Evolutionary conservation across 768 basidiomycete genomes (phyloP).

Genomic region (Fomitopsis serialis): DNA sequence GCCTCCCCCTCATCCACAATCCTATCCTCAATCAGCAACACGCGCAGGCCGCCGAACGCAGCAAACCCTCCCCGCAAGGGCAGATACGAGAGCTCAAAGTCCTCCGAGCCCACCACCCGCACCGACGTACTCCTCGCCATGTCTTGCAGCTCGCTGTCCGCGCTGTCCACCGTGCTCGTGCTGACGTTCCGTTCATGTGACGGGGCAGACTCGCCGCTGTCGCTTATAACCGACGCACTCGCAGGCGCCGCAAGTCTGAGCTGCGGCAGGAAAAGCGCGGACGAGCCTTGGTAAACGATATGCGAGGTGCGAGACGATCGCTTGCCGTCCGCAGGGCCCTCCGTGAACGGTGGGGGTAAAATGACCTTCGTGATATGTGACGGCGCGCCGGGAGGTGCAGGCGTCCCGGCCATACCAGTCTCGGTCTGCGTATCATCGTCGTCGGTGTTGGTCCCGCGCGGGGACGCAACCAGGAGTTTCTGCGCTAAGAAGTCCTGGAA

Average conservation of each 20-base stretch:
- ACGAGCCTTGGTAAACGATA: conserved; percentile 24
- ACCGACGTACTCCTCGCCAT: neutral
- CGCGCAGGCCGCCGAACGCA: conserved; percentile 64
- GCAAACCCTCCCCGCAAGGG: conserved; percentile 55
- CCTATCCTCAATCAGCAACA: conserved; percentile 57
- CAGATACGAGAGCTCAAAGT: conserved; percentile 62
- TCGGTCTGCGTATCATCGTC: conserved; percentile 11
- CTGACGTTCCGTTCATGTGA: conserved; percentile 11
- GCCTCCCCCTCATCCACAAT: conserved; percentile 29
- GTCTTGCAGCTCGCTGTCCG: conserved; percentile 14
- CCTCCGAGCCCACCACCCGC: conserved; percentile 38
- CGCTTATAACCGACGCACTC: neutral
- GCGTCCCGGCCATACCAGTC: conserved; percentile 19
- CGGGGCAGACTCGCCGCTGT: neutral
- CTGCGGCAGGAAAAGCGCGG: conserved; percentile 22
- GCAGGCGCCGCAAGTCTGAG: conserved; percentile 14
- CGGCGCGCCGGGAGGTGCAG: conserved; percentile 8
- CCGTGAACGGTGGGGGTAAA: conserved; percentile 21
- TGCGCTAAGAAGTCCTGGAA: conserved; percentile 51
- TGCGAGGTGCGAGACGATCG: conserved; percentile 1
- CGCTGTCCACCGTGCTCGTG: conserved; percentile 17
- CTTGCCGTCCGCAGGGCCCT: neutral
- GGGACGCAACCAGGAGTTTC: conserved; percentile 40
- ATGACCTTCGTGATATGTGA: conserved; percentile 1
- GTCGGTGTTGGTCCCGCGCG: conserved; percentile 22